phyloP scores from a whole-genome alignment of 768 basidiomycete species.

The Xerocomus brunneocitrinus region DNA sequence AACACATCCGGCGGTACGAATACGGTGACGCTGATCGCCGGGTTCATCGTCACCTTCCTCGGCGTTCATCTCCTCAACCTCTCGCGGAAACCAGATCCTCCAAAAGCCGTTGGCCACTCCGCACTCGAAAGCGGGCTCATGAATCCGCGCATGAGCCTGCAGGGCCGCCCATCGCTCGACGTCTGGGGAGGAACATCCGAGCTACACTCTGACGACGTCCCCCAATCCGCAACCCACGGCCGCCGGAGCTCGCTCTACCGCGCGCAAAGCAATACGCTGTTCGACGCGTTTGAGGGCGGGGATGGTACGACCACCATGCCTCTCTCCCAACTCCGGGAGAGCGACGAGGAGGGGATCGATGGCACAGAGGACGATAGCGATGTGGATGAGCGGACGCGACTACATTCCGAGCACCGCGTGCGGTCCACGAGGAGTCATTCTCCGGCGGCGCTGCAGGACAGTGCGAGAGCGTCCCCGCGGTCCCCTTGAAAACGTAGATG shows the following conservation, averaged over 20 bases:
- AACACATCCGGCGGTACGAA: conserved; percentile 81
- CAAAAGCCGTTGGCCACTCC: conserved; percentile 43
- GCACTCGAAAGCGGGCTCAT: conserved; percentile 63
- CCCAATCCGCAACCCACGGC: conserved; percentile 45
- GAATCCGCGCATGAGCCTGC: conserved; percentile 76
- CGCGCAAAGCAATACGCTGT: conserved; percentile 61
- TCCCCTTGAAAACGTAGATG: conserved; percentile 7
- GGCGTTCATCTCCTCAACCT: conserved; percentile 94
- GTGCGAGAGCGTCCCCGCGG: conserved; percentile 20
- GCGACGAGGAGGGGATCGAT: conserved; percentile 52
- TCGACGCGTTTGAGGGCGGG: conserved; percentile 68
- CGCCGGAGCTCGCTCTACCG: conserved; percentile 65
- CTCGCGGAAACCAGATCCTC: conserved; percentile 55
- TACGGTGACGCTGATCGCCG: conserved; percentile 82
- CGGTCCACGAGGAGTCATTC: conserved; percentile 49
- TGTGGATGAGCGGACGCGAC: conserved; percentile 41
- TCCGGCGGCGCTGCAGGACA: conserved; percentile 35
- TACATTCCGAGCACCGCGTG: conserved; percentile 27
- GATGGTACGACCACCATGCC: conserved; percentile 37
- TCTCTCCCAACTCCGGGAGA: conserved; percentile 61
- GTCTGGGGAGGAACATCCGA: conserved; percentile 52
- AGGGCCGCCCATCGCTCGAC: conserved; percentile 78
- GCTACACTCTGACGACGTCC: conserved; percentile 24
- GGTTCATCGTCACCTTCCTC: conserved; percentile 90
- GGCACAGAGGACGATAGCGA: conserved; percentile 42